Evolutionary conservation across 2,329 filamentous ascomycete genomes (phyloP), one percentile per base, ranked within the genome.

Genomic region (Colletotrichum phormii): DNA sequence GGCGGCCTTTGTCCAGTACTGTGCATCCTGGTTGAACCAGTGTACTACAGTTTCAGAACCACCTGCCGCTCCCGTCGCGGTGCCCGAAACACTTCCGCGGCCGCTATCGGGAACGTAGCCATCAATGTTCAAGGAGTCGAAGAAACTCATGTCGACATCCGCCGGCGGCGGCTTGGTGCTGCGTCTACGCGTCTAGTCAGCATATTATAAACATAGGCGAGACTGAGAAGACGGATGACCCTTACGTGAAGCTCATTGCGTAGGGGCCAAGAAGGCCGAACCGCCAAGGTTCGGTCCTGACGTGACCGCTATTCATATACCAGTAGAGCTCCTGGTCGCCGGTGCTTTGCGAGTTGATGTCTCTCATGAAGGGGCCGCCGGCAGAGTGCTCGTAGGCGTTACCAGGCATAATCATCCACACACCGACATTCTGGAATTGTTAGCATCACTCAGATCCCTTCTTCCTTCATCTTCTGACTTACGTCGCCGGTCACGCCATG

Each of bases 251-350:
- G 8, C 82, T 79, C 78, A 91, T 85, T 0, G 87, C 87, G 71
- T 91, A 91, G 0, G 89, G 89, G 1, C 89, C 89, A 73, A 89
- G 85, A 61, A 91, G 83, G 1, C 90, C 89, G 77, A 85, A 86
- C n/a, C 90, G 84, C 80, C 81, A 89, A 18, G 79, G 77, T 77
- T 91, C 89, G 0, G 89, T 91, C 75, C 86, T 83, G 8, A 85
- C 85, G 68, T 91, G 89, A 46, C 85, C 85, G 3, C 86, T 89
- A 80, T 91, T 91, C 85, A 89, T 89, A 80, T 90, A 91, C 79
- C 87, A 90, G 75, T 89, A 90, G 0, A 91, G 82, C 7, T 82
- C 87, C 58, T 82, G 88, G 26, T 82, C 80, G 1, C 86, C 87
- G 7, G 87, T 87, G 79, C 87, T 88, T 79, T 91, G 90, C 46